These are phyloP conservation scores for Debaryomyces maramus DNA, from an alignment of 805 yeast species.

Conservation along the genomic window DNA sequence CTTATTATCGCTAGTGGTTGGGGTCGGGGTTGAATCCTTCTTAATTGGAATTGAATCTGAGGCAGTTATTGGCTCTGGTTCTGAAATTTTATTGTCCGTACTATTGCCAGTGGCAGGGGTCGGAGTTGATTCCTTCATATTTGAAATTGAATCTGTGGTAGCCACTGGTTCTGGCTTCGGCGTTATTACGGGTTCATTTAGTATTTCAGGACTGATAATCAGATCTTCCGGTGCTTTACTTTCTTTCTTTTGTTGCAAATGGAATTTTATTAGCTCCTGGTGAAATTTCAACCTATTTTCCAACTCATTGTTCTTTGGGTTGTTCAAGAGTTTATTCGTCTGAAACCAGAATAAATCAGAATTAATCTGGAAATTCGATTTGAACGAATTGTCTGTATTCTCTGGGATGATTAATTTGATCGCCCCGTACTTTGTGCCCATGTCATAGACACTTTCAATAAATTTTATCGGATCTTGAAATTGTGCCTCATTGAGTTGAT, in stretches of 20 bases:
- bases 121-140: not conserved
- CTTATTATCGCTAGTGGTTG: not conserved
- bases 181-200: not conserved
- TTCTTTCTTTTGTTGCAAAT: constrained; percentile 13
- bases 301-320: constrained; percentile 43
- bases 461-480: constrained; percentile 62
- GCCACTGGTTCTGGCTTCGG: not conserved
- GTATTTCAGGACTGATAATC: not conserved
- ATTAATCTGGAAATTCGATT: constrained; percentile 31
- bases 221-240: not conserved
- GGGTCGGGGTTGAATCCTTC: not conserved
- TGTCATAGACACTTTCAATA: constrained; percentile 50
- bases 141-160: not conserved
- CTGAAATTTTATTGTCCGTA: not conserved
- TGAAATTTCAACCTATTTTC: constrained; percentile 49
- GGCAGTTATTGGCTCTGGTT: not conserved
- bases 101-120: not conserved
- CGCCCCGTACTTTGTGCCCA: constrained; percentile 69
- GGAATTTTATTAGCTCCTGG: constrained; percentile 44
- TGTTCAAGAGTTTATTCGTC: constrained; percentile 49
- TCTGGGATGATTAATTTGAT: constrained; percentile 69
- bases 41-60: not conserved
- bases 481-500: constrained; percentile 55
- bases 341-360: constrained; percentile 53
- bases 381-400: constrained; percentile 16